These are phyloP conservation scores for Hymenoscyphus salicellus DNA, from an alignment of 2,329 filamentous ascomycete species.

Conservation along the genomic window DNA sequence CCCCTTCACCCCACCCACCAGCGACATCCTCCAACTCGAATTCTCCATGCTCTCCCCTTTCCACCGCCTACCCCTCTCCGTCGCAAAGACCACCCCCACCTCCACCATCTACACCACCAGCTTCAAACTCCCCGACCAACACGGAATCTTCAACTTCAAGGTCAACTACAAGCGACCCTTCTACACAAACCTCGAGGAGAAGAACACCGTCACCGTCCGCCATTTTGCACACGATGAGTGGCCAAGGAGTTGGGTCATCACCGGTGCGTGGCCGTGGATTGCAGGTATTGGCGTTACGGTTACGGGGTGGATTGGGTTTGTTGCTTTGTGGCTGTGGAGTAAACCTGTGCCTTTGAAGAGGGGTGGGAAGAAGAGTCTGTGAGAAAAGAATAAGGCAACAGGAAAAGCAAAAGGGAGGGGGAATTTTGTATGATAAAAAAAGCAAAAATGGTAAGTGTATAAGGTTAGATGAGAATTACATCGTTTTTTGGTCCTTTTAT, in stretches of 20 bases:
- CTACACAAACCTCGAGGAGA: slow-evolving; percentile 85
- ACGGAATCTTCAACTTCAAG: slow-evolving; percentile 98
- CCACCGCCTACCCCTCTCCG: slow-evolving; percentile 75
- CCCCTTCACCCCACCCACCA: slow-evolving; percentile 67
- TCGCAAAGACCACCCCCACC: slow-evolving; percentile 56
- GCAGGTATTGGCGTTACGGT: slow-evolving; percentile 81
- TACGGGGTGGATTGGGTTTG: slow-evolving; percentile 79
- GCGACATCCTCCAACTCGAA: slow-evolving; percentile 84
- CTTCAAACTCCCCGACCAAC: slow-evolving; percentile 89
- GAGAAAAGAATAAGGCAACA: slow-evolving; percentile 9
- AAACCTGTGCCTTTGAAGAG: slow-evolving; percentile 47
- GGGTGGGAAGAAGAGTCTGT: slow-evolving; percentile 43
- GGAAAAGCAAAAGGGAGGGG: neutral
- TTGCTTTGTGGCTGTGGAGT: slow-evolving; percentile 81
- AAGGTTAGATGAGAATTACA: slow-evolving; percentile 16
- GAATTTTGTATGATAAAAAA: slow-evolving; percentile 30
- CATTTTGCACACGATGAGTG: slow-evolving; percentile 98
- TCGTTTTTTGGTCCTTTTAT: neutral
- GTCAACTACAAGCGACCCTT: slow-evolving; percentile 97
- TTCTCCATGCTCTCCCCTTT: slow-evolving; percentile 99
- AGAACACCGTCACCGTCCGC: slow-evolving; percentile 88
- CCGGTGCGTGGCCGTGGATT: slow-evolving; percentile 92
- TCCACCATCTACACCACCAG: slow-evolving; percentile 69
- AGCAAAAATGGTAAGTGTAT: slow-evolving; percentile 23
- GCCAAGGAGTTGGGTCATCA: slow-evolving; percentile 85